Evolutionary conservation across 305 asterid species (phyloP).

Genomic region (Fraxinus ornus): DNA sequence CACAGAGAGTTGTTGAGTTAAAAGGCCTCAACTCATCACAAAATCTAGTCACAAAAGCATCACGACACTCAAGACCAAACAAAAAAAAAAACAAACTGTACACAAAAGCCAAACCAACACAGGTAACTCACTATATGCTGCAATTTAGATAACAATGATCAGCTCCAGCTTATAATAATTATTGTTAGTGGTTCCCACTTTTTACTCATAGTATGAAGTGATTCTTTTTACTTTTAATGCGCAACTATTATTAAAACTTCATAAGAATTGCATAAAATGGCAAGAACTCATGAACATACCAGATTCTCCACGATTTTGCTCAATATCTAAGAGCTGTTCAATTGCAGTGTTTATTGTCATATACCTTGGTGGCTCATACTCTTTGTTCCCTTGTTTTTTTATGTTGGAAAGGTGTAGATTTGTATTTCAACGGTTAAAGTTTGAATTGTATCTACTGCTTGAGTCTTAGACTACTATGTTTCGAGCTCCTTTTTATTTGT

Average conservation of each 20-base stretch:
- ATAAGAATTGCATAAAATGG: background rate
- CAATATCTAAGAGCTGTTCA: slow-evolving; percentile 91
- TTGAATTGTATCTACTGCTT: too few relatives aligned
- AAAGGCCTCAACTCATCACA: too few relatives aligned
- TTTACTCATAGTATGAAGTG: background rate
- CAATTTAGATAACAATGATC: slow-evolving; percentile 7
- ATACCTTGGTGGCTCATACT: slow-evolving; percentile 79
- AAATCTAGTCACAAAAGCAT: too few relatives aligned
- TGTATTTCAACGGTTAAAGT: too few relatives aligned
- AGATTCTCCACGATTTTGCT: slow-evolving; percentile 47
- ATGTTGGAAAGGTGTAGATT: too few relatives aligned
- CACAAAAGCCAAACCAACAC: slow-evolving; percentile 47
- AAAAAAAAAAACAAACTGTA: too few relatives aligned
- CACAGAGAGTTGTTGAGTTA: too few relatives aligned
- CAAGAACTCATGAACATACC: slow-evolving; percentile 33
- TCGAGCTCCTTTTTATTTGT: too few relatives aligned
- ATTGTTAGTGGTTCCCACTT: background rate
- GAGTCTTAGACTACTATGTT: too few relatives aligned
- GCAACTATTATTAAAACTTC: background rate
- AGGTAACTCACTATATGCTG: slow-evolving; percentile 65
- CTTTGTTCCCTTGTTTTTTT: slow-evolving; percentile 82
- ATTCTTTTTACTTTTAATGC: background rate
- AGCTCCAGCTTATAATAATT: background rate
- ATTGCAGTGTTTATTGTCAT: slow-evolving; percentile 83
- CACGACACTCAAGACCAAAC: too few relatives aligned